A percentile compares a stretch with the other conserved stretches of the same genome.
Conservation (phyloP, 2,329 filamentous ascomycete species). For the Plectosphaerella plurivora region DNA sequence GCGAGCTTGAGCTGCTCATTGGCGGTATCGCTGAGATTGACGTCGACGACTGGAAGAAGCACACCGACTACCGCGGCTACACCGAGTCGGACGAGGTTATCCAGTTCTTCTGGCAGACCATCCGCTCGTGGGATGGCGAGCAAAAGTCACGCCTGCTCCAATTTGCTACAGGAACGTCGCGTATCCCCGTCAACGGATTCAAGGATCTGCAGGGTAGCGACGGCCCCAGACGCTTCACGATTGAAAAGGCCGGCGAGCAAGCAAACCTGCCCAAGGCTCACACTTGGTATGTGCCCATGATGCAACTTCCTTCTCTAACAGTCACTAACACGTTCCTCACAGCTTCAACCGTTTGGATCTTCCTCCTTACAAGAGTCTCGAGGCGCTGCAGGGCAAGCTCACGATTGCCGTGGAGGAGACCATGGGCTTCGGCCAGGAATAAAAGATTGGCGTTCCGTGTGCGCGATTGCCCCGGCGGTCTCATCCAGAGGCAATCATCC, state of each 20-base stretch:
- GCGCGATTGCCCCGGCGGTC: neutral
- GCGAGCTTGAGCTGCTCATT: constrained; percentile 92
- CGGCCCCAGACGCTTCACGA: constrained; percentile 90
- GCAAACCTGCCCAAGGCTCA: constrained; percentile 92
- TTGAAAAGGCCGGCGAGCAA: constrained; percentile 93
- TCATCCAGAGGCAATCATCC: too few species aligned
- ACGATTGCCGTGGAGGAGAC: constrained; percentile 98
- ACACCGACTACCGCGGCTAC: constrained; percentile 98
- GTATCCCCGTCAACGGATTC: constrained; percentile 98
- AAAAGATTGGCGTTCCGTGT: constrained; percentile 24
- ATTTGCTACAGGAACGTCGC: constrained; percentile 94
- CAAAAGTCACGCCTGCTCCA: constrained; percentile 95
- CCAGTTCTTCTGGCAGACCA: constrained; percentile 98
- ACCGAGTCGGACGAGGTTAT: constrained; percentile 97
- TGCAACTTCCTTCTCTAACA: neutral
- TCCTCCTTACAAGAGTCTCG: constrained; percentile 85
- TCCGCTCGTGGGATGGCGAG: constrained; percentile 94
- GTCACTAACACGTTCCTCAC: constrained; percentile 12
- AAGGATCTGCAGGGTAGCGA: constrained; percentile 98
- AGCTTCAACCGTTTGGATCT: constrained; percentile 95
- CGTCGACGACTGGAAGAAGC: constrained; percentile 99
- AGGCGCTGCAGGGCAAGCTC: constrained; percentile 81
- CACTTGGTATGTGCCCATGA: constrained; percentile 70
- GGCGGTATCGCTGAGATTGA: constrained; percentile 99
- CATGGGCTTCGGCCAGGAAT: constrained; percentile 98